Evolutionary conservation across 441 rosid species (phyloP).

Genomic region (Populus hybrid): DNA sequence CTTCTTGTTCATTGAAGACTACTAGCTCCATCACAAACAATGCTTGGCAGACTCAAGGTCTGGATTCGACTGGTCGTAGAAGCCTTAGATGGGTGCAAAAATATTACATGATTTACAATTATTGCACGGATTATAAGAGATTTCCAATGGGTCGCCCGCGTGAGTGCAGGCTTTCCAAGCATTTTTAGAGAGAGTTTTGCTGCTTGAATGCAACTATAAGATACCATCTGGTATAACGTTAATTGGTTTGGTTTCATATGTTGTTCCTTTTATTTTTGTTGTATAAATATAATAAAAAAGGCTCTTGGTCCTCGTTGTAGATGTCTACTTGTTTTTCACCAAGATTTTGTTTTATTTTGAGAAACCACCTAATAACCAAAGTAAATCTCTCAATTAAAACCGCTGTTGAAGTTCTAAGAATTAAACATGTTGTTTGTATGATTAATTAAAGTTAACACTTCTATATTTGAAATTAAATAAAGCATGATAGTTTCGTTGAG

Average conservation of each 20-base stretch:
- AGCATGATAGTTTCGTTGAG: no score
- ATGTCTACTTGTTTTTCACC: no score
- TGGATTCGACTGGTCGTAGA: slow-evolving; percentile 24
- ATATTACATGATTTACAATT: slow-evolving; percentile 38
- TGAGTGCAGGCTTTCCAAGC: slow-evolving; percentile 24
- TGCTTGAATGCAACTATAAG: not conserved
- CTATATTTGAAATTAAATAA: no score
- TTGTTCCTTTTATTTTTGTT: no score
- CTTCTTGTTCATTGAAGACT: slow-evolving; percentile 2
- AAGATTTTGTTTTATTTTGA: no score
- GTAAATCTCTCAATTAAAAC: no score
- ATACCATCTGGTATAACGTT: not conserved
- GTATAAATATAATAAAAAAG: no score
- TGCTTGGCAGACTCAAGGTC: slow-evolving; percentile 18
- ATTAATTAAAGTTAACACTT: no score
- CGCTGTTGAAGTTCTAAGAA: no score
- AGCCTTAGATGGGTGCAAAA: slow-evolving; percentile 40
- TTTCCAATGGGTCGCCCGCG: slow-evolving; percentile 29
- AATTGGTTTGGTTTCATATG: not conserved
- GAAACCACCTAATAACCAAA: no score
- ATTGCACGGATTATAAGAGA: slow-evolving; percentile 31
- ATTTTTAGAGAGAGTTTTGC: not conserved
- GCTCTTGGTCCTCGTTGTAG: no score
- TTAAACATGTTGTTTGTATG: no score
- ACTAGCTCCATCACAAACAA: not conserved